Conservation (phyloP, 768 basidiomycete genomes). For the Serendipita vermifera region DNA sequence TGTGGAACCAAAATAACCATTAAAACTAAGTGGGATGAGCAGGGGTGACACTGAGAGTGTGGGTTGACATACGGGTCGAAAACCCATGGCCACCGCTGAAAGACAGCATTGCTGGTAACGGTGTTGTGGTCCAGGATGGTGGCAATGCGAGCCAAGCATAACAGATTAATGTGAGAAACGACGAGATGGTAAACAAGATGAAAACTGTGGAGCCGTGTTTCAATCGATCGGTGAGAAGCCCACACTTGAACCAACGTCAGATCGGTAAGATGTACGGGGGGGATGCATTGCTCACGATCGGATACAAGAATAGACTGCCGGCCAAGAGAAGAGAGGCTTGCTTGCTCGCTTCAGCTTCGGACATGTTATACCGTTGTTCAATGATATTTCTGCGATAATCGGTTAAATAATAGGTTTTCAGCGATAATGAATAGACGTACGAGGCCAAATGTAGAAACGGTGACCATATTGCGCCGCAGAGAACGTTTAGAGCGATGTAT, state of each 20-base stretch:
- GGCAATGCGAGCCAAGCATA: conserved; percentile 59
- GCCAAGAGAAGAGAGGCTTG: conserved; percentile 59
- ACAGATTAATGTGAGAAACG: conserved; percentile 43
- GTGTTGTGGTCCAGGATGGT: conserved; percentile 39
- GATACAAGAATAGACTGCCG: conserved; percentile 58
- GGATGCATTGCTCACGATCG: conserved; percentile 35
- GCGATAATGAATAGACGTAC: conserved; percentile 28
- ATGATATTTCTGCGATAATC: conserved; percentile 48
- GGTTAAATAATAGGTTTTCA: background rate
- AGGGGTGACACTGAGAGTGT: background rate
- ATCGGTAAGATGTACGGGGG: background rate
- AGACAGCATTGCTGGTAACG: conserved; percentile 46
- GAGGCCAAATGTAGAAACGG: conserved; percentile 67
- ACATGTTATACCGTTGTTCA: conserved; percentile 47
- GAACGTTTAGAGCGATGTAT: conserved; percentile 60
- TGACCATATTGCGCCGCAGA: conserved; percentile 66
- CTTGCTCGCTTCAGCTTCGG: conserved; percentile 46
- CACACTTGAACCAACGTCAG: conserved; percentile 33
- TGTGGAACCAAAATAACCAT: conserved; percentile 62
- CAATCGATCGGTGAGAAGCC: conserved; percentile 48
- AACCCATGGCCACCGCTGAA: conserved; percentile 64
- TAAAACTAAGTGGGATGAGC: conserved; percentile 34
- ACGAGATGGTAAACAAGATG: conserved; percentile 44
- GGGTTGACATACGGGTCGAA: conserved; percentile 41
- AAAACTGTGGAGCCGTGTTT: conserved; percentile 47